Conservation (phyloP, 2,329 filamentous ascomycete species). For the Periconia macrospinosa region DNA sequence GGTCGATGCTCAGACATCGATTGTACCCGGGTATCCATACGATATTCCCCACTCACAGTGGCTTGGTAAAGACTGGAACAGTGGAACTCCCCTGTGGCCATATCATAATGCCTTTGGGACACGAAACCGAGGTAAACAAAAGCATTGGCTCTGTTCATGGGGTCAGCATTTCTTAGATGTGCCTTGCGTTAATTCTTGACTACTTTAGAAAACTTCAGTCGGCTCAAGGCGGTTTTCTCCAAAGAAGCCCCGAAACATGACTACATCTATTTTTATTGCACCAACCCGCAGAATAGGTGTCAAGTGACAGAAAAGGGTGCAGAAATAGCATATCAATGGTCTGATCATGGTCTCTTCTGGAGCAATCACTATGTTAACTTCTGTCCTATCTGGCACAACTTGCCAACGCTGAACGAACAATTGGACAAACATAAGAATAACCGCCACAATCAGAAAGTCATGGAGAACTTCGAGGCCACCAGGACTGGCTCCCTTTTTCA, state of each 20-base stretch:
- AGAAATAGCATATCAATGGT: no score
- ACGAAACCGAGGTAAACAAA: no score
- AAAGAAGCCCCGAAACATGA: neutral
- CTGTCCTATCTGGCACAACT: no score
- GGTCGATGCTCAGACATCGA: neutral
- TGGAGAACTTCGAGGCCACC: no score
- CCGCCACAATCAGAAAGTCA: no score
- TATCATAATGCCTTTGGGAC: neutral
- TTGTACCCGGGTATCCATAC: neutral
- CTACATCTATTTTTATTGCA: neutral
- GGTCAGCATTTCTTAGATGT: neutral
- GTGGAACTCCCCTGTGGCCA: neutral
- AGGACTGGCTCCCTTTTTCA: no score
- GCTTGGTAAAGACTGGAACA: neutral
- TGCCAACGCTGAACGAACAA: no score
- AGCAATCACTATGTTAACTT: no score
- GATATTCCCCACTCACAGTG: conserved; percentile 1
- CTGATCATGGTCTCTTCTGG: no score
- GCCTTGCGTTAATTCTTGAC: neutral
- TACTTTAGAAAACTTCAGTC: conserved; percentile 1
- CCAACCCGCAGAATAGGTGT: neutral
- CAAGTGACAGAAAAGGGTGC: no score
- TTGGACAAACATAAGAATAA: no score
- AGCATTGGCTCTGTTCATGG: neutral
- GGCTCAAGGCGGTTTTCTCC: neutral